A percentile compares a stretch with the other conserved stretches of the same genome.
Evolutionary conservation across 2,329 filamentous ascomycete species (phyloP).

Genomic region (Colletotrichum acutatum): DNA sequence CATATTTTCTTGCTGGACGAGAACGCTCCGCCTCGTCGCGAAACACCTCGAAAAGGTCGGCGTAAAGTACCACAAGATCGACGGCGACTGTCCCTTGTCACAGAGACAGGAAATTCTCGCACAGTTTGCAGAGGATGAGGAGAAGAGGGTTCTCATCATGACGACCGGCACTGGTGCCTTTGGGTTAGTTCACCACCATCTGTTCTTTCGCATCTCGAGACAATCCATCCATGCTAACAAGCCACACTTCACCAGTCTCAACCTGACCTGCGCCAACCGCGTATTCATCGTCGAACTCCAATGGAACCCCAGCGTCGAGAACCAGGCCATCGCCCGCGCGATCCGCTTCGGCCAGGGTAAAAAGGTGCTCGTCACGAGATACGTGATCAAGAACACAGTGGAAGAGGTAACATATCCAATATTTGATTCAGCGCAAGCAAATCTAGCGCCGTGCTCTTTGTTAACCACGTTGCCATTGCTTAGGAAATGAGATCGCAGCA

Average conservation of each 20-base stretch:
- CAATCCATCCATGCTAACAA: background rate
- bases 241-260: slow-evolving; percentile 46
- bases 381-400: slow-evolving; percentile 54
- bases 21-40: slow-evolving; percentile 51
- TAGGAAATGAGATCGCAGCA: slow-evolving; percentile 35
- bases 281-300: slow-evolving; percentile 65
- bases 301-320: slow-evolving; percentile 65
- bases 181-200: slow-evolving; percentile 48
- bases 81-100: slow-evolving; percentile 52
- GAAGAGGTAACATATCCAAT: slow-evolving; percentile 49
- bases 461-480: background rate
- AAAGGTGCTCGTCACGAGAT: slow-evolving; percentile 56
- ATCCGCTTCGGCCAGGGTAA: slow-evolving; percentile 57
- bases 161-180: slow-evolving; percentile 62
- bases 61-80: slow-evolving; percentile 52
- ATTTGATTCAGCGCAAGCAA: background rate
- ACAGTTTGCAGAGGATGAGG: slow-evolving; percentile 45
- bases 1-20: slow-evolving; percentile 59
- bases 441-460: too few relatives aligned
- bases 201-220: background rate
- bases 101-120: slow-evolving; percentile 51
- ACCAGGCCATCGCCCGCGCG: slow-evolving; percentile 61
- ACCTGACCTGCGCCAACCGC: slow-evolving; percentile 58
- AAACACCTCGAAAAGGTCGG: slow-evolving; percentile 41
- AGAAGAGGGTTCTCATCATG: slow-evolving; percentile 58